A percentile compares a stretch with the other conserved stretches of the same genome.
Evolutionary conservation across 768 basidiomycete genomes (phyloP).

Genomic region (Asterophora parasitica): DNA sequence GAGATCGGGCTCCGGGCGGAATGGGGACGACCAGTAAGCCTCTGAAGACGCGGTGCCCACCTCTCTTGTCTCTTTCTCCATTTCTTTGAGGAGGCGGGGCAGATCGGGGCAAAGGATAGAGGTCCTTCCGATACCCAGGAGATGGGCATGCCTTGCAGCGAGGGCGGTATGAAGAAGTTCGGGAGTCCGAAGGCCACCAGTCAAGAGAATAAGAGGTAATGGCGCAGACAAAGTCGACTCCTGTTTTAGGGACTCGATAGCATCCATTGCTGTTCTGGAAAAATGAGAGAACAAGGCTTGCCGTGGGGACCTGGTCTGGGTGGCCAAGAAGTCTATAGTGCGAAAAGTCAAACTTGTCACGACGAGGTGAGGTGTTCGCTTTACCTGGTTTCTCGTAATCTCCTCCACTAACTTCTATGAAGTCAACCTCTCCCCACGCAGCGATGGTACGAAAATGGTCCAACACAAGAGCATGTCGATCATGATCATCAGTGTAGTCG

Average conservation of each 20-base stretch:
- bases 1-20: slow-evolving; percentile 34
- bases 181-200: slow-evolving; percentile 71
- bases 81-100: slow-evolving; percentile 36
- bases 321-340: slow-evolving; percentile 42
- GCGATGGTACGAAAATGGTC: slow-evolving; percentile 58
- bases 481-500: slow-evolving; percentile 51
- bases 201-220: slow-evolving; percentile 67
- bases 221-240: slow-evolving; percentile 19
- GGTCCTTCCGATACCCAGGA: slow-evolving; percentile 72
- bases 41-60: slow-evolving; percentile 2
- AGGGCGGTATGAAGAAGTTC: slow-evolving; percentile 52
- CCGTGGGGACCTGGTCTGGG: slow-evolving; percentile 31
- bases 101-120: slow-evolving; percentile 61
- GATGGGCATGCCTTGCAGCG: slow-evolving; percentile 52
- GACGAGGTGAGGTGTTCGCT: slow-evolving; percentile 8
- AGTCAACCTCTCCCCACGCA: slow-evolving; percentile 64
- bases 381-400: slow-evolving; percentile 77
- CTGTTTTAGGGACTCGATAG: slow-evolving; percentile 32
- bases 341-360: neutral
- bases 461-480: slow-evolving; percentile 41
- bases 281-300: slow-evolving; percentile 75
- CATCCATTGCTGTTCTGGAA: slow-evolving; percentile 48
- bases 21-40: slow-evolving; percentile 26
- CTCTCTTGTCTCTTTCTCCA: slow-evolving; percentile 16
- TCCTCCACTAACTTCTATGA: slow-evolving; percentile 86